Percentiles rank a stretch among this genome's conserved stretches.
Evolutionary conservation across 805 yeast genomes (phyloP).

Genomic region (Zygoascus bituminiphila): DNA sequence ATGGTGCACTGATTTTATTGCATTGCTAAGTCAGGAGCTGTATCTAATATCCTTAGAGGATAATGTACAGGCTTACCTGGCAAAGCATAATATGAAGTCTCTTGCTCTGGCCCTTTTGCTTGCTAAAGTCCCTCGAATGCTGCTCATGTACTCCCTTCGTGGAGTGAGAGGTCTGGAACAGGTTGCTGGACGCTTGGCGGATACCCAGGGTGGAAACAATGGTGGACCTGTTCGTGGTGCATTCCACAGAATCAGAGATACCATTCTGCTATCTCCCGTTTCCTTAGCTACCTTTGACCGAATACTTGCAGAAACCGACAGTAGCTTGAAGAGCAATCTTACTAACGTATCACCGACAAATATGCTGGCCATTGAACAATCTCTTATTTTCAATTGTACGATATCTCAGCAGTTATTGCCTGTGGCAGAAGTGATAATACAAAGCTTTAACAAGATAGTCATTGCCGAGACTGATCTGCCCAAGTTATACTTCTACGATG

Average conservation of each 20-base stretch:
- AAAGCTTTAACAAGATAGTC: constrained; percentile 38
- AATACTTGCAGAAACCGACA: constrained; percentile 33
- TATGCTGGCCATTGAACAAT: constrained; percentile 47
- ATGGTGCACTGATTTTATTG: constrained; percentile 78
- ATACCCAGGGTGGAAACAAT: constrained; percentile 17
- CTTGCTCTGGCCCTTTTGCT: constrained; percentile 28
- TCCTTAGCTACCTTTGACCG: constrained; percentile 29
- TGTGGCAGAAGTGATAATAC: constrained; percentile 34
- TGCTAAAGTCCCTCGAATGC: constrained; percentile 30
- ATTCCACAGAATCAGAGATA: constrained; percentile 22
- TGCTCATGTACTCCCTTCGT: constrained; percentile 30
- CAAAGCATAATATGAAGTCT: constrained; percentile 9
- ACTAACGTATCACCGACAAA: not conserved
- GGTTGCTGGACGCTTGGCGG: constrained; percentile 18
- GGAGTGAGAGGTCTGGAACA: constrained; percentile 32
- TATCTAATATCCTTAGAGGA: constrained; percentile 20
- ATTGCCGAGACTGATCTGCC: constrained; percentile 42
- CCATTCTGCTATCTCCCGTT: constrained; percentile 23
- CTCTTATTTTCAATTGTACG: constrained; percentile 51
- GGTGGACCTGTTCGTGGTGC: constrained; percentile 20
- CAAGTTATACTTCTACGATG: constrained; percentile 54
- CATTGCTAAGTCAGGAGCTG: constrained; percentile 63
- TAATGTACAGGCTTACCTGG: constrained; percentile 3
- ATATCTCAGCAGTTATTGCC: constrained; percentile 39
- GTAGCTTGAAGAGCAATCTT: constrained; percentile 27